Evolutionary conservation across 2,329 filamentous ascomycete species (phyloP).

Genomic region (Dothistroma septosporum): DNA sequence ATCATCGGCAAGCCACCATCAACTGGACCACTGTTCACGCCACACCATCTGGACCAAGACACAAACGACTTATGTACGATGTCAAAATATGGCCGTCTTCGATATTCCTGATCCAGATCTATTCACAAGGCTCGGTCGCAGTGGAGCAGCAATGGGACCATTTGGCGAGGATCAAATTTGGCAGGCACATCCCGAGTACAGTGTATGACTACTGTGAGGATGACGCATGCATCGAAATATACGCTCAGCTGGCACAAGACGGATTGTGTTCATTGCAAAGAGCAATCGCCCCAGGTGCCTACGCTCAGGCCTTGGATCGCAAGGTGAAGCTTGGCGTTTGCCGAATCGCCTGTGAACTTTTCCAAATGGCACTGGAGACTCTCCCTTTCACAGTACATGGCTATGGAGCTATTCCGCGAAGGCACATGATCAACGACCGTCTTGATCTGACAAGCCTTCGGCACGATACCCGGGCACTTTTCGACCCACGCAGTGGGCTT

Average conservation of each 20-base stretch:
- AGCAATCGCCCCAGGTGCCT: background rate
- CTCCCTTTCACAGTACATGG: background rate
- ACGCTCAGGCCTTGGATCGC: background rate
- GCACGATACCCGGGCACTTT: background rate
- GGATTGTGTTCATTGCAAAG: background rate
- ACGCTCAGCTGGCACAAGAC: background rate
- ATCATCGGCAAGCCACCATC: background rate
- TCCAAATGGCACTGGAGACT: background rate
- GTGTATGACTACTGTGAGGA: background rate
- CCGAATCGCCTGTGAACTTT: background rate
- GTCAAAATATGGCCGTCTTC: background rate
- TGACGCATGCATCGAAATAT: background rate
- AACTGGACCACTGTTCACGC: background rate
- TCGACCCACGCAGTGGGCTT: background rate
- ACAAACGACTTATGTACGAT: background rate
- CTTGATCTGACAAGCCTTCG: background rate
- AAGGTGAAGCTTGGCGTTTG: background rate
- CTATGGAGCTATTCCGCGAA: background rate
- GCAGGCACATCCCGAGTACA: background rate
- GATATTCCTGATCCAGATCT: background rate
- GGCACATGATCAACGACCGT: background rate
- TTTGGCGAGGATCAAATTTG: background rate
- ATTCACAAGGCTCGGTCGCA: background rate
- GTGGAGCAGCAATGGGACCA: background rate
- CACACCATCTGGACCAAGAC: background rate